Conservation (phyloP, 768 basidiomycete genomes). For the Tylopilus intermedius region DNA sequence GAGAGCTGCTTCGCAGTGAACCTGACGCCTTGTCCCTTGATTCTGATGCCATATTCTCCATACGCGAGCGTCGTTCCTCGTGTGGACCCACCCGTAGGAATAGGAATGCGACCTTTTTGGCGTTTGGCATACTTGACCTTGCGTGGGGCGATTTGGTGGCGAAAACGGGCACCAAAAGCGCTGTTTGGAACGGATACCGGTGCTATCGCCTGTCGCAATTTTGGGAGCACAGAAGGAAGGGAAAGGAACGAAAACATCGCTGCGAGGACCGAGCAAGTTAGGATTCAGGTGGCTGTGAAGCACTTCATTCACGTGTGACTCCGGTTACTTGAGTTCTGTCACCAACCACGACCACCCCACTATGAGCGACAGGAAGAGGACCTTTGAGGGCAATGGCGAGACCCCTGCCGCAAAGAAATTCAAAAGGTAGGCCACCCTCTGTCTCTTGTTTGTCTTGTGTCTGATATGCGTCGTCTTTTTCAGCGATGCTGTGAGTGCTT, state of each 20-base stretch:
- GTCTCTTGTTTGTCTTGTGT: slow-evolving; percentile 15
- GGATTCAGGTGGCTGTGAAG: not conserved
- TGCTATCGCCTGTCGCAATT: slow-evolving; percentile 8
- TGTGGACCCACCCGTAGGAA: slow-evolving; percentile 85
- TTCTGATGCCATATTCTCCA: slow-evolving; percentile 89
- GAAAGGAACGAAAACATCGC: slow-evolving; percentile 21
- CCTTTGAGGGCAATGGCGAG: slow-evolving; percentile 52
- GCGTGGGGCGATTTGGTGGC: slow-evolving; percentile 73
- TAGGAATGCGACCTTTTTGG: slow-evolving; percentile 84
- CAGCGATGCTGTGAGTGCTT: slow-evolving; percentile 65
- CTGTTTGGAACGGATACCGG: slow-evolving; percentile 12
- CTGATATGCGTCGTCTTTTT: slow-evolving; percentile 19
- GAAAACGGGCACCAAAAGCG: slow-evolving; percentile 30
- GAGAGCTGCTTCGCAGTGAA: slow-evolving; percentile 87
- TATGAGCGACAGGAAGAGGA: slow-evolving; percentile 68
- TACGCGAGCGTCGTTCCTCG: slow-evolving; percentile 90
- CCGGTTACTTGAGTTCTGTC: slow-evolving; percentile 14
- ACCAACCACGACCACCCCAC: slow-evolving; percentile 10
- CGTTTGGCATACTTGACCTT: slow-evolving; percentile 80
- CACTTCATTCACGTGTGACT: slow-evolving; percentile 7
- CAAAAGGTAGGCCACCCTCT: slow-evolving; percentile 48
- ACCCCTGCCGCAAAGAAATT: slow-evolving; percentile 49
- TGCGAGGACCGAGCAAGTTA: too few species aligned
- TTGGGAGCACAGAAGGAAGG: slow-evolving; percentile 11
- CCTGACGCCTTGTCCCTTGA: slow-evolving; percentile 75